phyloP scores from a whole-genome alignment of 352 stramenopile species.

The Phytophthora boehmeriae region DNA sequence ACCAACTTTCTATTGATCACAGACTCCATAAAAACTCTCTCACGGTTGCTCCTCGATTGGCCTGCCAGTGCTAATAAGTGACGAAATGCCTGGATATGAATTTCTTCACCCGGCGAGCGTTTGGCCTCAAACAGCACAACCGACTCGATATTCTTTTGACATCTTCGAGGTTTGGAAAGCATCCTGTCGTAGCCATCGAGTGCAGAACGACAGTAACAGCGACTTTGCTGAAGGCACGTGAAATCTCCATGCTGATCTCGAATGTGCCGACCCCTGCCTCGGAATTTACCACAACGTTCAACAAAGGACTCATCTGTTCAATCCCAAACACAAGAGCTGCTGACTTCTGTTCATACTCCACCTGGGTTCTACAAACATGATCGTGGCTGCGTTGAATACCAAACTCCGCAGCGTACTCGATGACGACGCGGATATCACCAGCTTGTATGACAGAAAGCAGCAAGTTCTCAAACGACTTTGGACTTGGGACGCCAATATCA shows the following conservation, averaged over 20 bases:
- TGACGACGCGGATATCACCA: slow-evolving; percentile 52
- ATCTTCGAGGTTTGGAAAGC: slow-evolving; percentile 52
- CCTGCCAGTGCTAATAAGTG: slow-evolving; percentile 59
- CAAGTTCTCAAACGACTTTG: slow-evolving; percentile 68
- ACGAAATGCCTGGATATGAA: slow-evolving; percentile 62
- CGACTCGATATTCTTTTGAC: slow-evolving; percentile 61
- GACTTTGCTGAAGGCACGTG: slow-evolving; percentile 23
- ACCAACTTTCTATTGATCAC: slow-evolving; percentile 69
- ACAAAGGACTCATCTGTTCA: slow-evolving; percentile 56
- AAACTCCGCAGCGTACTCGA: slow-evolving; percentile 46
- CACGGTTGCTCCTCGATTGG: slow-evolving; percentile 46
- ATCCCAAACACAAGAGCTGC: slow-evolving; percentile 41
- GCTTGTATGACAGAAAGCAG: slow-evolving; percentile 55
- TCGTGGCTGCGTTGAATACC: slow-evolving; percentile 42
- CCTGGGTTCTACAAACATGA: slow-evolving; percentile 54
- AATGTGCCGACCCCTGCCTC: slow-evolving; percentile 46
- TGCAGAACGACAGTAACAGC: slow-evolving; percentile 49
- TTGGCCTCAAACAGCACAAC: slow-evolving; percentile 69
- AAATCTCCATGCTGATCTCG: slow-evolving; percentile 59
- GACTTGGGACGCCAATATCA: slow-evolving; percentile 37
- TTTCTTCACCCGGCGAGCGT: slow-evolving; percentile 63
- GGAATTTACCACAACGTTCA: slow-evolving; percentile 51
- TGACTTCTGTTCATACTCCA: slow-evolving; percentile 59
- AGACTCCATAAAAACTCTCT: slow-evolving; percentile 62
- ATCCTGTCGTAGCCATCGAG: slow-evolving; percentile 56